Evolutionary conservation across 371 early-diverging fungal species (phyloP), one percentile per base, ranked within the genome.

Genomic region (Lichtheimia ramosa): DNA sequence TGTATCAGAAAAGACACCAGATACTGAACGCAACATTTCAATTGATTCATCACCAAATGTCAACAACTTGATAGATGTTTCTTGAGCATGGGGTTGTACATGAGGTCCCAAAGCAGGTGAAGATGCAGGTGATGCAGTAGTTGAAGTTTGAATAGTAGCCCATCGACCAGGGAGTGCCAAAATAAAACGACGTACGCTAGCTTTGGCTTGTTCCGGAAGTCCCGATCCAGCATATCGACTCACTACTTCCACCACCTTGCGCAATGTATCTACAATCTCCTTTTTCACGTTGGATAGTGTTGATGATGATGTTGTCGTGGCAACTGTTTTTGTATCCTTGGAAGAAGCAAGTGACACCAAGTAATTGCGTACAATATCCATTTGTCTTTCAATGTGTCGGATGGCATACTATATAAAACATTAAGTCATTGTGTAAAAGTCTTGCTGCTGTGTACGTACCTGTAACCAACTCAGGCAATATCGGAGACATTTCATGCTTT

Each of bases 191-290:
- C 95, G 87, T 0, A 97, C 96, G 51, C 79, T 83, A 34, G 83
- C 74, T 52, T 94, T 84, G 24, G 96, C 93, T 53, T 91, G 92
- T 48, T 88, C 93, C 1, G 95, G 94, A 54, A 97, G 75, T 50
- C 92, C 90, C 7, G 89, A 76, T 7, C 92, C 90, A 6, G 97
- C 96, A 66, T 97, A 93, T 55, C 88, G 85, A 28, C 89, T 89
- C 42, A 97, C 82, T 15, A 96, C 88, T 23, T 89, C 92, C 6
- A 97, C 92, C 1, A 95, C 96, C 48, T 88, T 88, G 46, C 94
- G 85, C 20, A 97, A 76, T 0, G 95, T 94, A 56, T 89, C 88
- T 0, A 94, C 89, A 0, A 96, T 87, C 62, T 96, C 96, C 34
- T 85, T 85, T 58, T 89, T 89, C 58, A 93, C 87, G 4, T 73